Percentiles rank a stretch among this genome's conserved stretches.
Conservation (phyloP, 768 basidiomycete genomes). For the Dioszegia aurantiaca region DNA sequence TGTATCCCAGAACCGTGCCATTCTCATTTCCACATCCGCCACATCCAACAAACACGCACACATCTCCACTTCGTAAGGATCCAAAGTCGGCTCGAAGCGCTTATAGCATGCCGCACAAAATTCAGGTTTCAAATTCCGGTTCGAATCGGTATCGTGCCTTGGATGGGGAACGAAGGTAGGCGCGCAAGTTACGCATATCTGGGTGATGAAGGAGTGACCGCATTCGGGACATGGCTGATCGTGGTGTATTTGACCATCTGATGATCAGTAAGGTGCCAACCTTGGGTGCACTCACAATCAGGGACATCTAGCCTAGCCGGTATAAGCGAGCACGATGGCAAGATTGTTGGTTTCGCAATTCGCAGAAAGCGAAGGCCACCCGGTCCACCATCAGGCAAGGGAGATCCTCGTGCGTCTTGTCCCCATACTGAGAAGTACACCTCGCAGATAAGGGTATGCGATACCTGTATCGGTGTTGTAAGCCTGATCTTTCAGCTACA, state of each 20-base stretch:
- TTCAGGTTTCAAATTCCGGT: background rate
- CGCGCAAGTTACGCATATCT: conserved; percentile 8
- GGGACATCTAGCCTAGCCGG: conserved; percentile 1
- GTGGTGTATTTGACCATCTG: background rate
- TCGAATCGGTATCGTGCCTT: background rate
- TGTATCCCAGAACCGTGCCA: conserved; percentile 17
- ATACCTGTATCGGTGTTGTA: conserved; percentile 17
- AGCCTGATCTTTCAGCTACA: conserved; percentile 2
- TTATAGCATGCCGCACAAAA: conserved; percentile 1
- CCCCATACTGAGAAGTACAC: conserved; percentile 40
- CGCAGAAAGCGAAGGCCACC: conserved; percentile 31
- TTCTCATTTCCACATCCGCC: conserved; percentile 17
- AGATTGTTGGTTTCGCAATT: conserved; percentile 22
- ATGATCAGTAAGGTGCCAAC: background rate
- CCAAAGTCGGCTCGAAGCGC: background rate
- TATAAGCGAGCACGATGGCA: conserved; percentile 23
- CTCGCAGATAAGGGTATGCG: conserved; percentile 28
- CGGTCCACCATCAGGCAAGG: conserved; percentile 17
- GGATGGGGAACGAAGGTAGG: conserved; percentile 12
- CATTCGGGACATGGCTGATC: background rate
- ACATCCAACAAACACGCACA: conserved; percentile 20
- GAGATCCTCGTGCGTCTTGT: conserved; percentile 24
- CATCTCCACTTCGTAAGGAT: background rate
- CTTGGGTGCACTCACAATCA: background rate
- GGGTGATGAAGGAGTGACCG: conserved; percentile 1